These are phyloP conservation scores for Russula compacta DNA, from an alignment of 768 basidiomycete species.

Conservation along the genomic window DNA sequence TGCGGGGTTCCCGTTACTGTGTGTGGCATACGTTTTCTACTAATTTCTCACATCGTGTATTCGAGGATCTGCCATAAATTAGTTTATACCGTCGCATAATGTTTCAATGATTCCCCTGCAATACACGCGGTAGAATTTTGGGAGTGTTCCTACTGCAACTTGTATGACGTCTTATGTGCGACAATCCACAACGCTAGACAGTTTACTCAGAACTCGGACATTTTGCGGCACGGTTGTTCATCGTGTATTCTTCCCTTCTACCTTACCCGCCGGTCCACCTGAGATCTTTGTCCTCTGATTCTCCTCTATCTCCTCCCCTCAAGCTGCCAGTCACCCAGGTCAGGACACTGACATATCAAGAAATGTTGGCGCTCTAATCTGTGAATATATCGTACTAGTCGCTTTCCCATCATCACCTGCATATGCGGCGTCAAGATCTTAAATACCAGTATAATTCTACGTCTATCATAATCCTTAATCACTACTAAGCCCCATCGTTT, in stretches of 20 bases:
- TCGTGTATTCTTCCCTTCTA: neutral
- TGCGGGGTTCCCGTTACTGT: slow-evolving; percentile 87
- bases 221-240: neutral
- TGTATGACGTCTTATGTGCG: neutral
- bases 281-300: too few species aligned
- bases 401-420: too few species aligned
- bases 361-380: too few species aligned
- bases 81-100: neutral
- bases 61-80: neutral
- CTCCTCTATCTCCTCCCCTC: too few species aligned
- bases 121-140: neutral
- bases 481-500: too few species aligned
- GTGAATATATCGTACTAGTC: too few species aligned
- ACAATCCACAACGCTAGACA: neutral
- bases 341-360: too few species aligned
- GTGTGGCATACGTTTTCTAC: slow-evolving; percentile 62
- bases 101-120: neutral
- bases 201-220: neutral
- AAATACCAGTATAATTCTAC: too few species aligned
- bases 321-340: too few species aligned
- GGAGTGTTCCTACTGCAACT: neutral
- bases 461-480: too few species aligned
- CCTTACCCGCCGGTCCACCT: too few species aligned
- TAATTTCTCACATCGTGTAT: slow-evolving; percentile 22
- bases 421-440: too few species aligned